Evolutionary conservation across 441 rosid genomes (phyloP).

Genomic region (Pelargonium cotyledonis): DNA sequence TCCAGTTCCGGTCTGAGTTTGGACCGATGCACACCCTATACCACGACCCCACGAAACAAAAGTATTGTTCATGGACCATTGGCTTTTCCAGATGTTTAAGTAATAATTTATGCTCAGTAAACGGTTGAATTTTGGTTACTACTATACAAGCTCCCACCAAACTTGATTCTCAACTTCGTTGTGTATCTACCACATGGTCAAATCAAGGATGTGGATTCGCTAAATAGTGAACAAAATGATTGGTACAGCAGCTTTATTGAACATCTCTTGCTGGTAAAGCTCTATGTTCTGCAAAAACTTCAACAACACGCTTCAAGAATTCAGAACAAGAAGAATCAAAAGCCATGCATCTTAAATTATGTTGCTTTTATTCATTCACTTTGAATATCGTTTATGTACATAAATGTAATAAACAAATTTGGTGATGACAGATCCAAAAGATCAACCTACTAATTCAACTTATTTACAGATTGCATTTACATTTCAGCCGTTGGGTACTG

Average conservation of each 20-base stretch:
- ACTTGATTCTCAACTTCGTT: background rate
- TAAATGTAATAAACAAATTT: constrained; percentile 2
- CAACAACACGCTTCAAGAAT: background rate
- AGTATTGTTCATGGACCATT: no score
- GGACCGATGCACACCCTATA: no score
- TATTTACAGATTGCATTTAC: background rate
- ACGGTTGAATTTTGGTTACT: no score
- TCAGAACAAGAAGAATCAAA: background rate
- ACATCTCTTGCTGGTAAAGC: background rate
- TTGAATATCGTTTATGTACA: background rate
- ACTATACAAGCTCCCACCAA: no score
- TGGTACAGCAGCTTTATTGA: background rate
- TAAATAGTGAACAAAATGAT: background rate
- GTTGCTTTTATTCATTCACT: background rate
- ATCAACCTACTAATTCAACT: background rate
- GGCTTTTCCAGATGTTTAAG: no score
- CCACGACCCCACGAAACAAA: no score
- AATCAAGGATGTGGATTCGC: no score
- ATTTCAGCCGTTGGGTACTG: constrained; percentile 21
- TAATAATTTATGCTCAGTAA: no score
- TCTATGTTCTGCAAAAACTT: background rate
- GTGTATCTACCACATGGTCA: no score
- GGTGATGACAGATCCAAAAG: background rate
- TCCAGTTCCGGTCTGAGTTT: no score
- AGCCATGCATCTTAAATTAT: background rate